These are phyloP conservation scores for Rhypophila decipiens DNA, from an alignment of 495 filamentous ascomycete genomes.

Conservation along the genomic window DNA sequence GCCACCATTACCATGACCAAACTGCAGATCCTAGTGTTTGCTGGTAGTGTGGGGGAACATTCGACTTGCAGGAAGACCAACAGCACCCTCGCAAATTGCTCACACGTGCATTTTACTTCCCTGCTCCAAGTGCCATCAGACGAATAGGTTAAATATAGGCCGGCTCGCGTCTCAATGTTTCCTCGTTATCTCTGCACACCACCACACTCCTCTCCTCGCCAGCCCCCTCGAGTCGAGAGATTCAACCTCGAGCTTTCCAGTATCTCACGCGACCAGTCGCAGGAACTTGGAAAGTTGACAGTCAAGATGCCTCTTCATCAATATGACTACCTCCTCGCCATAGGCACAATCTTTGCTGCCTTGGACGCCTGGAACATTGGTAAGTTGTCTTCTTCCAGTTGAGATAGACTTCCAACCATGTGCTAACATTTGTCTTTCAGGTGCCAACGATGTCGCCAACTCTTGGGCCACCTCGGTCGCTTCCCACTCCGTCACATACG, in stretches of 20 bases:
- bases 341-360: conserved; percentile 70
- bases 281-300: not conserved
- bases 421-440: conserved; percentile 29
- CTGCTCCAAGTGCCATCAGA: too few species aligned
- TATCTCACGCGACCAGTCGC: not conserved
- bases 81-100: too few species aligned
- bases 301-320: conserved; percentile 36
- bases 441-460: conserved; percentile 71
- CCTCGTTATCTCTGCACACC: not conserved
- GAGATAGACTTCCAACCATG: too few species aligned
- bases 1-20: too few species aligned
- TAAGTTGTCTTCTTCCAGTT: not conserved
- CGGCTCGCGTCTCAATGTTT: not conserved
- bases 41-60: too few species aligned
- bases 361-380: conserved; percentile 51
- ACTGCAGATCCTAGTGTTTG: too few species aligned
- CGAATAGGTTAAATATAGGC: too few species aligned
- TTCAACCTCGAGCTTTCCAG: not conserved
- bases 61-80: too few species aligned
- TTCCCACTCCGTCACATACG: conserved; percentile 56
- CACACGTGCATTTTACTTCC: too few species aligned
- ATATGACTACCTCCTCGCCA: conserved; percentile 66
- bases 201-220: not conserved
- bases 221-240: not conserved
- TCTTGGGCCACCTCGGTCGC: conserved; percentile 65